Evolutionary conservation across 2,329 filamentous ascomycete genomes (phyloP).

Genomic region (Berkeleyomyces basicola): DNA sequence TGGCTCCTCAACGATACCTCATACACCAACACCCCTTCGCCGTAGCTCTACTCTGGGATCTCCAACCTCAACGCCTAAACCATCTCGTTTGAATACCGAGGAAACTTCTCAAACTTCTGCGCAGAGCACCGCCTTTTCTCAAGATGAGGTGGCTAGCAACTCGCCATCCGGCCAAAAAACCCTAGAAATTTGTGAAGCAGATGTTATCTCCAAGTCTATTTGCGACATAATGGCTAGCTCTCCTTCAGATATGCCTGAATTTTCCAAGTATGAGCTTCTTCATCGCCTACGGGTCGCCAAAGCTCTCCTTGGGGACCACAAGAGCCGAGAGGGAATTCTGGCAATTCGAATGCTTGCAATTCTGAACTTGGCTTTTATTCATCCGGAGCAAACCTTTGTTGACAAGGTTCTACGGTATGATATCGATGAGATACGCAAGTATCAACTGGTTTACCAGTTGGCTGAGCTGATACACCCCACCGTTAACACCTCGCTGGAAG

Average conservation of each 20-base stretch:
- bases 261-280: constrained; percentile 68
- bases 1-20: constrained; percentile 32
- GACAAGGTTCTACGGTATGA: constrained; percentile 78
- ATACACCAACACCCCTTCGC: constrained; percentile 60
- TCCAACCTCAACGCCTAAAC: background rate
- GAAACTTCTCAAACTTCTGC: constrained; percentile 33
- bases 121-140: background rate
- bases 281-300: constrained; percentile 72
- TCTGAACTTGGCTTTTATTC: constrained; percentile 80
- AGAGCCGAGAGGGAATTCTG: constrained; percentile 58
- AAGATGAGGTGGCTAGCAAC: constrained; percentile 16
- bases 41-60: constrained; percentile 42
- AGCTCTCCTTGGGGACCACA: constrained; percentile 49
- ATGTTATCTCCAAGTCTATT: constrained; percentile 33
- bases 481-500: constrained; percentile 45
- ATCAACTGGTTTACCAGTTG: constrained; percentile 83
- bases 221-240: constrained; percentile 40
- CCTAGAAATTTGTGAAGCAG: constrained; percentile 41
- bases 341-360: constrained; percentile 72
- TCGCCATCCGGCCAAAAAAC: constrained; percentile 32
- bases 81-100: constrained; percentile 16
- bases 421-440: constrained; percentile 70
- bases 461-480: constrained; percentile 81
- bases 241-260: constrained; percentile 49
- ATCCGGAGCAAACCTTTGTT: constrained; percentile 65